A percentile compares a stretch with the other conserved stretches of the same genome.
These are phyloP conservation scores for Oidiodendron maius DNA, from an alignment of 495 filamentous ascomycete genomes.

Conservation along the genomic window DNA sequence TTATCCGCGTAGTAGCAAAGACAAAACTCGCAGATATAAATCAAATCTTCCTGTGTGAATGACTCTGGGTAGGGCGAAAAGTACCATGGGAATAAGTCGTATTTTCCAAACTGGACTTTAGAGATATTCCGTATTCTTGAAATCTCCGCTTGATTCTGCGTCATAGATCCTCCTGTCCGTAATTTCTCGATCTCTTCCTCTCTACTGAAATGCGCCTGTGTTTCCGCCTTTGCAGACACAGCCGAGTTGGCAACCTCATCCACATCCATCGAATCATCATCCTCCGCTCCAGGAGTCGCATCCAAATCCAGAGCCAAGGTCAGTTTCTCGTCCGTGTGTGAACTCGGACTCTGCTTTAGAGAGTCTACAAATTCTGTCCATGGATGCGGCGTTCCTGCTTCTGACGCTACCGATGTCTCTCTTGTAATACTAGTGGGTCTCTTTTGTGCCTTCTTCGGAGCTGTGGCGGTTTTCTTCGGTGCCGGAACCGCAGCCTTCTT, in stretches of 20 bases:
- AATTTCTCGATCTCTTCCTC: conserved; percentile 96
- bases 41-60: conserved; percentile 77
- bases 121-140: conserved; percentile 92
- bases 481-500: conserved; percentile 40
- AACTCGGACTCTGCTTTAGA: conserved; percentile 15
- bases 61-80: conserved; percentile 93
- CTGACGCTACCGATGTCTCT: conserved; percentile 21
- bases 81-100: conserved; percentile 95
- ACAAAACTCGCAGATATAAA: conserved; percentile 98
- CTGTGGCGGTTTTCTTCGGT: conserved; percentile 38
- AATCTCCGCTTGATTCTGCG: conserved; percentile 95
- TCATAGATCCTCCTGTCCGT: conserved; percentile 92
- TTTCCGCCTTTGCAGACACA: conserved; percentile 33
- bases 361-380: conserved; percentile 21
- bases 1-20: conserved; percentile 79
- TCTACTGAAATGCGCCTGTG: conserved; percentile 55
- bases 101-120: conserved; percentile 86
- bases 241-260: conserved; percentile 46
- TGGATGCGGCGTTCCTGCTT: conserved; percentile 21
- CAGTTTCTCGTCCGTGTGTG: conserved; percentile 13
- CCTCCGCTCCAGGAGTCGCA: conserved; percentile 25
- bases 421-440: conserved; percentile 25
- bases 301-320: conserved; percentile 14
- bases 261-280: conserved; percentile 60
- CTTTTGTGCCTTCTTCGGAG: conserved; percentile 50